Conservation (phyloP, 768 basidiomycete genomes). For the Pulveroboletus sp. region DNA sequence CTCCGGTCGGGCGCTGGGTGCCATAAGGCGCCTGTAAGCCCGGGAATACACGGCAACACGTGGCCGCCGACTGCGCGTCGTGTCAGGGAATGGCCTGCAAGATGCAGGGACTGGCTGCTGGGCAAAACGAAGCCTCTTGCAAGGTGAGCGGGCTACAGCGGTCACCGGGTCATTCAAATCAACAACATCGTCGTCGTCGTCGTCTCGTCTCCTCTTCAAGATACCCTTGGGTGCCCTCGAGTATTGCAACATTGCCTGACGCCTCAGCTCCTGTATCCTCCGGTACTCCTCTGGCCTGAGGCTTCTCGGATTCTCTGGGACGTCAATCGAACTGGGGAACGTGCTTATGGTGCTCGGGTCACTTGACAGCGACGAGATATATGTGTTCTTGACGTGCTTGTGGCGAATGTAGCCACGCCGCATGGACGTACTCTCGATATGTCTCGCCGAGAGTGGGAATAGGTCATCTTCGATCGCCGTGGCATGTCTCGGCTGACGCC, state of each 20-base stretch:
- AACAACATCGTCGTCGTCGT: conserved; percentile 13
- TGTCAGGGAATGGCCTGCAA: conserved; percentile 11
- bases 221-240: conserved; percentile 24
- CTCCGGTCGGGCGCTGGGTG: conserved; percentile 12
- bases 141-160: not conserved
- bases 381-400: conserved; percentile 26
- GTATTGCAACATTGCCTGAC: conserved; percentile 26
- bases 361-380: conserved; percentile 22
- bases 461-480: conserved; percentile 18
- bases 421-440: conserved; percentile 24
- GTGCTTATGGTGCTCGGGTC: conserved; percentile 5
- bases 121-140: conserved; percentile 25
- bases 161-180: conserved; percentile 2
- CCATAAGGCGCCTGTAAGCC: conserved; percentile 9
- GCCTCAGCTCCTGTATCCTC: conserved; percentile 21
- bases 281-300: conserved; percentile 23
- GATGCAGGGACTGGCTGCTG: conserved; percentile 1
- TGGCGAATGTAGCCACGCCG: conserved; percentile 27
- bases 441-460: conserved; percentile 11
- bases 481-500: conserved; percentile 1
- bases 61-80: conserved; percentile 12
- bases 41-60: conserved; percentile 13
- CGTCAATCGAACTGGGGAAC: conserved; percentile 17
- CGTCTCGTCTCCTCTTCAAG: conserved; percentile 27
- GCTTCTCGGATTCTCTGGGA: conserved; percentile 14